Conservation (phyloP, 768 basidiomycete genomes). For the Chalciporus pseudorubinellus region DNA sequence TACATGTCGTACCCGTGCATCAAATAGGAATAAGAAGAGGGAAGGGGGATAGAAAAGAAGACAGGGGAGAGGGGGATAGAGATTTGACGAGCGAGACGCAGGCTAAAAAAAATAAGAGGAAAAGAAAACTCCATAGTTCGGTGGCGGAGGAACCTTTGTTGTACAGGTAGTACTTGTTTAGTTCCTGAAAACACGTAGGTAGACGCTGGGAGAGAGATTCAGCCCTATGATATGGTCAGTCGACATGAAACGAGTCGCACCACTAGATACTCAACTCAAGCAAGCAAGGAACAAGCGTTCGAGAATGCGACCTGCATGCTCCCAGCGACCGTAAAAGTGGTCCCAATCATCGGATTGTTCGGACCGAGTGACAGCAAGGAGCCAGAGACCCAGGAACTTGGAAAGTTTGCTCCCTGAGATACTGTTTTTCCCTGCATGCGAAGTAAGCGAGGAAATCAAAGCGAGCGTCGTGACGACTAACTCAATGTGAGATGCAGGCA, state of each 20-base stretch:
- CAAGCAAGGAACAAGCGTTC: constrained; percentile 76
- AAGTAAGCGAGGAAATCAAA: constrained; percentile 66
- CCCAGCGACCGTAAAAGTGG: constrained; percentile 73
- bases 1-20: too few species aligned
- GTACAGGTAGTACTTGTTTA: constrained; percentile 71
- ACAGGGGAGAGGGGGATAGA: too few species aligned
- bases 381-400: constrained; percentile 72
- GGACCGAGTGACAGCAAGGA: constrained; percentile 50
- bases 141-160: constrained; percentile 25
- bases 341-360: constrained; percentile 57
- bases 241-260: neutral
- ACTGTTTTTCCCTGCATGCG: constrained; percentile 68
- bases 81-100: too few species aligned
- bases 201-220: constrained; percentile 53
- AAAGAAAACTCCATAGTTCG: too few species aligned
- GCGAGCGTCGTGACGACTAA: constrained; percentile 58
- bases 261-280: constrained; percentile 51
- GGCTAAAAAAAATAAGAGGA: too few species aligned
- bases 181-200: constrained; percentile 69
- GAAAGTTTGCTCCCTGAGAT: constrained; percentile 77
- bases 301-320: constrained; percentile 63
- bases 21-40: too few species aligned
- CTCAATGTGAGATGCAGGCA: constrained; percentile 57
- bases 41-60: too few species aligned
- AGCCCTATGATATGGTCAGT: constrained; percentile 42